Conservation (phyloP, 176 grass and related monocot species). For the Lolium rigidum region DNA sequence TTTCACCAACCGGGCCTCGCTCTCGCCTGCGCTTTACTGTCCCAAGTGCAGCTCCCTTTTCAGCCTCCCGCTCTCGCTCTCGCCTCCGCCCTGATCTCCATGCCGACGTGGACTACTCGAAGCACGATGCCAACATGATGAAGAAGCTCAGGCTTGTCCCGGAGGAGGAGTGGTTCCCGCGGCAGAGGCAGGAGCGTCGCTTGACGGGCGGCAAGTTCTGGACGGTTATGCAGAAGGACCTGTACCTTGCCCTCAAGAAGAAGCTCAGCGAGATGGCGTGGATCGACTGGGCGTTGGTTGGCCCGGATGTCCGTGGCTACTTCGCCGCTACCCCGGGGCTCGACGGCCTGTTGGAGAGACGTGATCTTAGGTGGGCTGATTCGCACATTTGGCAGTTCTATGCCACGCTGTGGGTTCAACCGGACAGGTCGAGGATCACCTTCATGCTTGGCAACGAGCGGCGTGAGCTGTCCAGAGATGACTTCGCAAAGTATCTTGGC, state of each 20-base stretch:
- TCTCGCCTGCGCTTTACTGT: neutral
- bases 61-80: neutral
- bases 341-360: neutral
- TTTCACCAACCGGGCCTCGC: neutral
- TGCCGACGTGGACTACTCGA: neutral
- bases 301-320: neutral
- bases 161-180: neutral
- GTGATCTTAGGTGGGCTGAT: neutral
- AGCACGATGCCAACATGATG: neutral
- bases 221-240: conserved; percentile 9
- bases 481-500: neutral
- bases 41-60: neutral
- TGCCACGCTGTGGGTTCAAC: conserved; percentile 18
- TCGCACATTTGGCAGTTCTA: neutral
- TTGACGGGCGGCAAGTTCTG: neutral
- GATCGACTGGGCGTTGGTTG: neutral
- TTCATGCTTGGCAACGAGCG: conserved; percentile 18
- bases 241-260: neutral
- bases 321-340: neutral
- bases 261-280: neutral
- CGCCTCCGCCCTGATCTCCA: neutral
- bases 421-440: neutral
- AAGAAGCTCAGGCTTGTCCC: conserved; percentile 1
- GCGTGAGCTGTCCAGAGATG: conserved; percentile 4
- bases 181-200: neutral